Base-by-base conservation (phyloP, 345 rosid species). In the Eucalyptus caleyi region DNA sequence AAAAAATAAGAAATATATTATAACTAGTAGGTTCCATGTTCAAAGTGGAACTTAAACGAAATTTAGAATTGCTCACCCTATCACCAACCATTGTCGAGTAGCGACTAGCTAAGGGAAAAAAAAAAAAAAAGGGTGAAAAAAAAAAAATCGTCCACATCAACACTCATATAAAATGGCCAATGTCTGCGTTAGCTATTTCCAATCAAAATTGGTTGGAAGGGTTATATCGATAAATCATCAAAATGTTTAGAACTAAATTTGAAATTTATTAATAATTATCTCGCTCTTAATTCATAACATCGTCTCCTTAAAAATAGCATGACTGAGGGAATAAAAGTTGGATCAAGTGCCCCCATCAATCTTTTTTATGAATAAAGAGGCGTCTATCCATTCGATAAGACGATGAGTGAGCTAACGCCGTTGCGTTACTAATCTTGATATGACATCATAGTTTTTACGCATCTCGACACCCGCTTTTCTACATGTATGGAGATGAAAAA, bases 171-270 rank as follows among this genome's bases (percentile, higher is more conserved):
- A 56, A 11, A 56, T 56, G 30, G 6, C 30, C 1, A 10, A 24
- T 27, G 4, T 60, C 0, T 14, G 0, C 2, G 4, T 60, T 11
- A 27, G 9, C 1, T 1, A 0, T 27, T 12, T 60, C 4, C 16
- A 12, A 27, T 14, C 4, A 16, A 69, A 69, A 69, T 69, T 69
- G 42, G 7, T 10, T 4, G 1, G 1, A 34, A 34, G 0, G 4
- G 6, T 0, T 69, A 8, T 9, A 69, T 34, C 5, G 3, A 9
- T 10, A 18, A 69, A 32, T 16, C 2, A 1, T 32, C 21, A 65
- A 8, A 65, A 9, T 16, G 3, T 32, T 32, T 16, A 67, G 3
- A 19, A 69, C 4, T n/a, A 67, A 16, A 32, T 67, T 1, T 8
- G 11, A 56, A 56, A 56, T 56, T 56, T 56, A 9, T 56, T 67